Evolutionary conservation across 371 early-diverging fungal species (phyloP), one percentile per base, ranked within the genome.

Genomic region (Syncephalastrum contaminatum): DNA sequence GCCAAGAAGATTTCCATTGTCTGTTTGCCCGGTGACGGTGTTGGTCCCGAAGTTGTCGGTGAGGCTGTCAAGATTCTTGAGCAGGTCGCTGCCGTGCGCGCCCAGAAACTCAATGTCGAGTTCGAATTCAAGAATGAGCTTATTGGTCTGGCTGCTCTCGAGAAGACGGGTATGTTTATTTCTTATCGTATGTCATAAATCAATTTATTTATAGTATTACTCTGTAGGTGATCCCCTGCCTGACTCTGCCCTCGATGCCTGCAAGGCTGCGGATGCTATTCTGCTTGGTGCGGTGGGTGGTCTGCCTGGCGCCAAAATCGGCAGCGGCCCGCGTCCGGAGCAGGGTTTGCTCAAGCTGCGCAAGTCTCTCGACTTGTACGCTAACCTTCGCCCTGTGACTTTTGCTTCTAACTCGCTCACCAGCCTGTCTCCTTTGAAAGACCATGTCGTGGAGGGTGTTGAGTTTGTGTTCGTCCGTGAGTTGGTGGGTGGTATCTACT

Each of bases 201-300:
- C 1, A 2, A 5, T 30, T 8, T 8, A 10, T 10, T 30, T 8
- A 30, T 8, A 30, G 3, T 5, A 10, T 10, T 30, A 5, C 15
- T 50, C 15, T 25, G 25, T 60, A 90, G 94, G 94, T 56, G 81
- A 80, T 19, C 93, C 97, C 45, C 81, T 94, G 63, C 95, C 97
- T 40, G 85, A 87, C 13, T 64, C 70, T 59, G 82, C 92, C 25
- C 80, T 94, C 43, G 87, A 80, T 3, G 91, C 93, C 19, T 93
- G 93, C 76, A 81, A 83, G 64, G 58, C 70, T 15, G 91, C 97
- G 10, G 81, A 90, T 56, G 98, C 96, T 24, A 90, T 98, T 59
- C 80, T 98, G 52, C 80, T 98, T 51, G 98, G 98, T 61, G 97
- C 98, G 53, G 96, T 98, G 21, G 98, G 98, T 58, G 98, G 98